Percentiles rank a stretch among this genome's conserved stretches.
Conservation (phyloP, 306 rosid genomes). For the Lathyrus tuberosus region DNA sequence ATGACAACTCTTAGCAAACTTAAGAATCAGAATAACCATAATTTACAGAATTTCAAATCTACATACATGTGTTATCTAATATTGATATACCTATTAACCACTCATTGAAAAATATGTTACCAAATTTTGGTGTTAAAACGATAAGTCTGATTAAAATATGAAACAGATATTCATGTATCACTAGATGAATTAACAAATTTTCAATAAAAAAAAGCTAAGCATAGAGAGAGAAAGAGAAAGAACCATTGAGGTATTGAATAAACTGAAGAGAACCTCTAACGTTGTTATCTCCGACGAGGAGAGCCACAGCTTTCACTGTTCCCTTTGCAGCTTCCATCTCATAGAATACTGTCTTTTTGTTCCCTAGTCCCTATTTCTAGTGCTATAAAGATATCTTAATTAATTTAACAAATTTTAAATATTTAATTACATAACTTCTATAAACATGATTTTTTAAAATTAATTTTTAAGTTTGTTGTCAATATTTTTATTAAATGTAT, state of each 20-base stretch:
- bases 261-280: conserved; percentile 70
- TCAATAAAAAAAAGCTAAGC: not conserved
- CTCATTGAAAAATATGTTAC: not conserved
- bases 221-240: conserved; percentile 34
- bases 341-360: not conserved
- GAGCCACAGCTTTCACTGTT: conserved; percentile 62
- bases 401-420: too few relatives aligned
- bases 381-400: too few relatives aligned
- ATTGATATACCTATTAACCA: not conserved
- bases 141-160: not conserved
- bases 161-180: not conserved
- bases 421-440: too few relatives aligned
- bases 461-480: too few relatives aligned
- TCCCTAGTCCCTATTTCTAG: too few relatives aligned
- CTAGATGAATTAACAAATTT: not conserved
- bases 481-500: too few relatives aligned
- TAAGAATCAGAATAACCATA: not conserved
- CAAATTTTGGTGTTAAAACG: not conserved
- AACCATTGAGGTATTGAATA: conserved; percentile 52
- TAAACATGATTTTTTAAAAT: too few relatives aligned
- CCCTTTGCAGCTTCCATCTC: conserved; percentile 42
- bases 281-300: conserved; percentile 56
- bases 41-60: not conserved
- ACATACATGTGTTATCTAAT: not conserved
- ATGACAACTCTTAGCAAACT: not conserved